phyloP scores from a whole-genome alignment of 768 basidiomycete species.

The Cytidiella melzeri region DNA sequence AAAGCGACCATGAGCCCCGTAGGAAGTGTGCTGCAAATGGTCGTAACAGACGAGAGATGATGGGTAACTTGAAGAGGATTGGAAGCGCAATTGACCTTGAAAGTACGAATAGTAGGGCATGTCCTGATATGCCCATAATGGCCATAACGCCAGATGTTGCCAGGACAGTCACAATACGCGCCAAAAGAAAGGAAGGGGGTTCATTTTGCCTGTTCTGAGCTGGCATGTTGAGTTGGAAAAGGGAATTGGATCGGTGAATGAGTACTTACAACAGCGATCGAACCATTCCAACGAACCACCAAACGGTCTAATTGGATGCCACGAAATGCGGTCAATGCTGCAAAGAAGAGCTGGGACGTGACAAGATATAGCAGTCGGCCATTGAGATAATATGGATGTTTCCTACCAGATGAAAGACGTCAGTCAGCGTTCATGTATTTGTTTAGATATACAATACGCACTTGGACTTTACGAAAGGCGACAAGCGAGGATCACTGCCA shows the following conservation, averaged over 20 bases:
- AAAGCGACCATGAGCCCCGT: conserved; percentile 47
- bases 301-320: conserved; percentile 61
- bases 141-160: conserved; percentile 24
- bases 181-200: conserved; percentile 11
- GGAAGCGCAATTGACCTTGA: conserved; percentile 45
- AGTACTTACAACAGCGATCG: conserved; percentile 1
- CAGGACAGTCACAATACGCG: conserved; percentile 12
- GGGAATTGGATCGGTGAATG: no score
- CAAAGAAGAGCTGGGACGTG: conserved; percentile 44
- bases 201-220: not conserved
- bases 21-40: conserved; percentile 64
- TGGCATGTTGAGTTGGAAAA: no score
- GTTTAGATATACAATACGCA: conserved; percentile 22
- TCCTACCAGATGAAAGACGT: conserved; percentile 33
- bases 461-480: conserved; percentile 65
- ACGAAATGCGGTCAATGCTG: conserved; percentile 44
- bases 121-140: conserved; percentile 30
- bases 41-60: conserved; percentile 42
- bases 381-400: conserved; percentile 70
- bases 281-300: conserved; percentile 26
- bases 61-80: conserved; percentile 46
- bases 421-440: not conserved
- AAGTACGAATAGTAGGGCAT: conserved; percentile 41
- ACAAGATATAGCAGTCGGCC: conserved; percentile 59
- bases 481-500: conserved; percentile 37